Percentiles rank a stretch among this genome's conserved stretches.
Conservation (phyloP, 257 asterid species). For the Nicotiana sylvestris region DNA sequence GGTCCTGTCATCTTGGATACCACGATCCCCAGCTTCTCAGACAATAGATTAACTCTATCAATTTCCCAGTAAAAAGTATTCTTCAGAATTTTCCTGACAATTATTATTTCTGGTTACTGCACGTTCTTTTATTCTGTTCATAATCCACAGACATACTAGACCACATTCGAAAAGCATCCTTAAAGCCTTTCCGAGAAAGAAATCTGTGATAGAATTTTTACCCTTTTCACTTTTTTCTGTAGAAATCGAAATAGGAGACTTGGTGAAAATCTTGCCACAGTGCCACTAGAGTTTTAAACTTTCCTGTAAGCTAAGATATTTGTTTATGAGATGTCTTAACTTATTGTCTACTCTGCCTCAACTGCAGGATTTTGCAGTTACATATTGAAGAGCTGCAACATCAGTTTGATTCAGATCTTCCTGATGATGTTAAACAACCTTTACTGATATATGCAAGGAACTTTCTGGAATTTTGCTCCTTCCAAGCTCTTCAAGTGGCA, state of each 20-base stretch:
- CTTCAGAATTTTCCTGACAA: not conserved
- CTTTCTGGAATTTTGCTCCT: slow-evolving; percentile 73
- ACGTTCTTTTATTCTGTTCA: not conserved
- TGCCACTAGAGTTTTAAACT: not conserved
- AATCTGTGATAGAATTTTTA: not conserved
- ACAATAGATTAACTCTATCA: not conserved
- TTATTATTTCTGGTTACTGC: not conserved
- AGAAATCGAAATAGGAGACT: not conserved
- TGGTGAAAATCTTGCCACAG: not conserved
- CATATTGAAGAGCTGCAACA: slow-evolving; percentile 50
- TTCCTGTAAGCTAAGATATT: not conserved
- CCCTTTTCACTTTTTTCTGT: not conserved
- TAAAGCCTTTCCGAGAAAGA: not conserved
- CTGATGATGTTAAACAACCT: slow-evolving; percentile 49
- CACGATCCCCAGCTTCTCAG: not conserved
- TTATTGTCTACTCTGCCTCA: not conserved
- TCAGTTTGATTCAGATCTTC: slow-evolving; percentile 53
- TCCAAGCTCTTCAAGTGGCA: slow-evolving; percentile 52
- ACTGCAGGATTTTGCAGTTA: slow-evolving; percentile 56
- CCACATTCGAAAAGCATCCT: not conserved
- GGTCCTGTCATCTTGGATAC: not conserved
- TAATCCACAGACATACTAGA: not conserved
- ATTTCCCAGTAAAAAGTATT: not conserved
- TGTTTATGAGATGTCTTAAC: not conserved
- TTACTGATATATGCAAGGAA: slow-evolving; percentile 53